A percentile compares a stretch with the other conserved stretches of the same genome.
Conservation (phyloP, 164 flowering plant genomes). For the Buxus sempervirens region DNA sequence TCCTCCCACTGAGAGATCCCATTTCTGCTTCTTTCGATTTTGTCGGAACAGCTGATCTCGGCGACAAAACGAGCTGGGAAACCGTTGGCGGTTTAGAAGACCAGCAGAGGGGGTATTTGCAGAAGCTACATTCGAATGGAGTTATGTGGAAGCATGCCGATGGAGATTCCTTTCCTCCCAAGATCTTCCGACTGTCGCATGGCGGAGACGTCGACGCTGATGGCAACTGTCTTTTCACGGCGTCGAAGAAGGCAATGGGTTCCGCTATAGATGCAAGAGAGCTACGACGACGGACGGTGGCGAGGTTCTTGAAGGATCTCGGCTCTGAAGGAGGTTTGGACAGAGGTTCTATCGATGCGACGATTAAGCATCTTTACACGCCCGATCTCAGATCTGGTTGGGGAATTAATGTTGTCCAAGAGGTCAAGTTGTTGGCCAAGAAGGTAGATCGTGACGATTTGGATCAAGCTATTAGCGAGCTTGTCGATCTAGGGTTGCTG, state of each 20-base stretch:
- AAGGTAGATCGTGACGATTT: slow-evolving; percentile 57
- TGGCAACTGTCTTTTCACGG: slow-evolving; percentile 94
- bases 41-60: slow-evolving; percentile 13
- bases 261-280: slow-evolving; percentile 50
- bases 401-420: slow-evolving; percentile 94
- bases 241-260: slow-evolving; percentile 56
- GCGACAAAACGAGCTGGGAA: slow-evolving; percentile 40
- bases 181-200: slow-evolving; percentile 66
- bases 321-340: slow-evolving; percentile 41
- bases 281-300: slow-evolving; percentile 70
- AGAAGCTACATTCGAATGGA: slow-evolving; percentile 51
- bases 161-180: slow-evolving; percentile 16
- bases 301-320: slow-evolving; percentile 65
- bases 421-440: slow-evolving; percentile 76
- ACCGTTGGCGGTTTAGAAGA: slow-evolving; percentile 74
- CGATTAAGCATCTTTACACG: slow-evolving; percentile 65
- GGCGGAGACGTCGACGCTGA: slow-evolving; percentile 93
- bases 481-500: slow-evolving; percentile 67
- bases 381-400: slow-evolving; percentile 90
- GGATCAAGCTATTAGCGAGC: slow-evolving; percentile 70
- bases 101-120: slow-evolving; percentile 56
- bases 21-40: slow-evolving; percentile 14
- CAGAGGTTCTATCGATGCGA: slow-evolving; percentile 34
- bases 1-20: slow-evolving; percentile 34
- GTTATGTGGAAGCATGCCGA: slow-evolving; percentile 78